Conservation (phyloP, 768 basidiomycete species). For the Rhizopogon vinicolor region DNA sequence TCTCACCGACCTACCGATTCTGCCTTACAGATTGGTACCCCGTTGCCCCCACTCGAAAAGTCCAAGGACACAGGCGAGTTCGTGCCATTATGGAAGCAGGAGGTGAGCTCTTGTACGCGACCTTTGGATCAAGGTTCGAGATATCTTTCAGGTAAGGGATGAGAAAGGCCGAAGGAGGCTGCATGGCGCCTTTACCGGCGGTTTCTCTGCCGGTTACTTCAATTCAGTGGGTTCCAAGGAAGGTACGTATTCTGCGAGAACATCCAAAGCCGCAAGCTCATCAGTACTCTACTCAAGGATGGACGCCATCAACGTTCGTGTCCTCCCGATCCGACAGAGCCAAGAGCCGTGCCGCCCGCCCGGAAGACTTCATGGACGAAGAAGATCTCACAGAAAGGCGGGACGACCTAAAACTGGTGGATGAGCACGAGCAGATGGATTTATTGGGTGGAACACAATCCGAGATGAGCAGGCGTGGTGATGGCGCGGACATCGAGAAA, state of each 20-base stretch:
- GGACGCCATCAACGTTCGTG: slow-evolving; percentile 89
- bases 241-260: slow-evolving; percentile 43
- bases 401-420: slow-evolving; percentile 69
- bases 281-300: slow-evolving; percentile 55
- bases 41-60: slow-evolving; percentile 91
- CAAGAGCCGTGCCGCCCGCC: slow-evolving; percentile 53
- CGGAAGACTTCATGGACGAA: slow-evolving; percentile 99
- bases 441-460: slow-evolving; percentile 52
- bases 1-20: slow-evolving; percentile 1
- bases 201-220: slow-evolving; percentile 96
- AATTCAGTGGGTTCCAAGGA: slow-evolving; percentile 96
- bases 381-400: slow-evolving; percentile 86
- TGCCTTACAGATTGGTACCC: slow-evolving; percentile 77
- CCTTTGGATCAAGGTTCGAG: slow-evolving; percentile 11
- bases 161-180: slow-evolving; percentile 88
- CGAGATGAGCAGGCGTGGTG: slow-evolving; percentile 30
- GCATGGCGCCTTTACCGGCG: slow-evolving; percentile 99
- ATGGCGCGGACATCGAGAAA: slow-evolving; percentile 34
- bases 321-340: slow-evolving; percentile 80
- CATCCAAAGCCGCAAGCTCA: background rate
- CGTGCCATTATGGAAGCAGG: slow-evolving; percentile 97
- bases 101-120: slow-evolving; percentile 45
- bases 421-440: slow-evolving; percentile 78
- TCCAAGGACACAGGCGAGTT: slow-evolving; percentile 91
- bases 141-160: slow-evolving; percentile 66